These are phyloP conservation scores for Fusarium buxicola DNA, from an alignment of 2,329 filamentous ascomycete genomes.

Conservation along the genomic window DNA sequence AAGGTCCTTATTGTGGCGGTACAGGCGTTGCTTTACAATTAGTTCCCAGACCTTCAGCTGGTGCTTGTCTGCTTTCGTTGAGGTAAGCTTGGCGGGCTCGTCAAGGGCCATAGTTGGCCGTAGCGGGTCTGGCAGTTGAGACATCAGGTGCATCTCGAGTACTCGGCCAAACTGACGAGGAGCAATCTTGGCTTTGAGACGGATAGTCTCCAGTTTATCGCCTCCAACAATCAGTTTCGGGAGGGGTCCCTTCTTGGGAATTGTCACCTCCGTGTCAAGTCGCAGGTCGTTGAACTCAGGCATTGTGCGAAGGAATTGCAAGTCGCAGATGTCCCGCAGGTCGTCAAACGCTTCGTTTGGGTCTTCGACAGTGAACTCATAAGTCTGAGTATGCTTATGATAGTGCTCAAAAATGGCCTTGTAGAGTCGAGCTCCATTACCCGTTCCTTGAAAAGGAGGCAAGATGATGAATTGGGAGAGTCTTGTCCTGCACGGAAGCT, in stretches of 20 bases:
- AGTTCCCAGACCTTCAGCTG: constrained; percentile 78
- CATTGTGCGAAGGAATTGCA: constrained; percentile 70
- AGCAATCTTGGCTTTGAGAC: constrained; percentile 75
- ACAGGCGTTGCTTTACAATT: constrained; percentile 81
- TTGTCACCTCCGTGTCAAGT: constrained; percentile 63
- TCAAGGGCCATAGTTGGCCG: constrained; percentile 62
- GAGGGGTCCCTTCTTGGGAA: constrained; percentile 61
- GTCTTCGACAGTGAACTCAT: constrained; percentile 93
- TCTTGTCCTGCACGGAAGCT: constrained; percentile 80
- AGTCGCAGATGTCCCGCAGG: constrained; percentile 79
- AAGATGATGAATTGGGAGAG: constrained; percentile 95
- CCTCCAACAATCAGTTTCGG: constrained; percentile 69
- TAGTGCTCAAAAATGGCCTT: constrained; percentile 79
- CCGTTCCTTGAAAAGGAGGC: constrained; percentile 84
- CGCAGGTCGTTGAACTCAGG: constrained; percentile 68
- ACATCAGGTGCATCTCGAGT: constrained; percentile 80
- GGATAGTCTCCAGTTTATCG: constrained; percentile 66
- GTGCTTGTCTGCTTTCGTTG: constrained; percentile 68
- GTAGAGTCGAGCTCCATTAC: constrained; percentile 85
- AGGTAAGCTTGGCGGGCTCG: constrained; percentile 53
- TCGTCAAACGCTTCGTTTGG: constrained; percentile 89
- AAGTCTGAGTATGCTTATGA: constrained; percentile 73
- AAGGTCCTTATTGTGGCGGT: constrained; percentile 77
- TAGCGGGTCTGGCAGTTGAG: constrained; percentile 65
- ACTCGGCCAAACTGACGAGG: constrained; percentile 80